Base-by-base conservation (phyloP, 1,284 basidiomycete species). In the Leucoagaricus sp. region DNA sequence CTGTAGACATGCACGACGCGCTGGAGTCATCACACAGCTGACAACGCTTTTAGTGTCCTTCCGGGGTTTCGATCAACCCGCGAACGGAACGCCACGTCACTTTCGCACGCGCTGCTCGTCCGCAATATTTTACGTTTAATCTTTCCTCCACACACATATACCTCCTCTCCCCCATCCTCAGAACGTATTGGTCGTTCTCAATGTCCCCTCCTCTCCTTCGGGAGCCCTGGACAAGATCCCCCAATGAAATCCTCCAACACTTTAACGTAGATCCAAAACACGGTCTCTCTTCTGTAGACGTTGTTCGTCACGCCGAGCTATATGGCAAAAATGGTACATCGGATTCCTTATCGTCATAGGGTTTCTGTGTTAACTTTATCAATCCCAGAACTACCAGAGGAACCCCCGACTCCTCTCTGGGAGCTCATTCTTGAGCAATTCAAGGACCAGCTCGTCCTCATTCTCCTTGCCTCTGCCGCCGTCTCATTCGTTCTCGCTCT, bases 401-500 rank as follows among this genome's bases (percentile, higher is more conserved):
- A 96, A 13, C 87, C 91, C 0, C 78, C 93, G 1, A 97, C 94
- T 3, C 94, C 96, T 3, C 72, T 99, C 42, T 95, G 93, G 91
- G 84, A 93, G 67, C 86, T 98, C 60, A 92, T 99, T 60, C 81
- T 99, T 19, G 95, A 96, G 64, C 96, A 99, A 76, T 99, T 99
- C 82, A 91, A 97, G 78, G 95, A 98, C 75, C 93, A 96, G 74
- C 86, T 98, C 23, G 95, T 96, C 21, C 86, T 98, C 60, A 97
- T 98, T 68, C 83, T 98, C 25, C 87, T 98, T 42, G 93, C 84
- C 2, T 96, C 94, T 5, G 95, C 95, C 13, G 86, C 92, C 49
- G 82, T 97, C 60, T 97, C 94, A 1, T 95, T 97, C 69, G 77
- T 94, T 10, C 80, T 98, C 29, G 95, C 95, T 8, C 74, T 96